Base-by-base conservation (phyloP, 176 grass and related monocot genomes). In the Coix lacrymajobi region DNA sequence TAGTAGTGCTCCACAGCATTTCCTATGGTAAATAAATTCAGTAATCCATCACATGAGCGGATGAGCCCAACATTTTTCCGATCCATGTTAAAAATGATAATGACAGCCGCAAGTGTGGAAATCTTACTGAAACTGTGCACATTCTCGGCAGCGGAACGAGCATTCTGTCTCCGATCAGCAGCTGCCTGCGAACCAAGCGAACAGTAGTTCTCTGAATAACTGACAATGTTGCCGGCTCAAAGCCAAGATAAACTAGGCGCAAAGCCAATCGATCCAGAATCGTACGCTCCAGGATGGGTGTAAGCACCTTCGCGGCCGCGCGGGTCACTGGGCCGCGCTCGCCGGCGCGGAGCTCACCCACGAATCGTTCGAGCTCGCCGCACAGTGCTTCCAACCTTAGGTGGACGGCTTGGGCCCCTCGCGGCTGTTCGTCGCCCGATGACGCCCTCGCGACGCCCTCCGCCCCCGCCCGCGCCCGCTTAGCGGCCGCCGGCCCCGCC, bases 151-250 rank as follows among this genome's bases (percentile, higher is more conserved):
- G 20, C 20, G 0, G 76, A 46, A 29, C 1, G 6, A 60, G 38
- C 29, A 49, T 4, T 63, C n/a, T 7, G 6, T 49, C 45, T 20
- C 39, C 1, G 0, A 8, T 3, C 69, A 24, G 20, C 76, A 12
- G n/a, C 76, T 51, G 4, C 69, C 87, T 89, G 20, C 31, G 75
- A 31, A 75, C 8, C 36, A 84, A 71, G 51, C 0, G 4, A 41
- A 9, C 56, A 71, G 0, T 26, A 0, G 5, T 13, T 41, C 5
- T 34, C 9, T 24, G 20, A 68, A 81, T 58, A 75, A 11, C 2
- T 6, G 2, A 63, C 33, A 58, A 17, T 61, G 75, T 20, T 28
- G 49, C 49, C 49, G 17, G 49, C n/a, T n/a, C n/a, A n/a, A n/a
- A n/a, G n/a, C n/a, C n/a, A n/a, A n/a, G n/a, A n/a, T n/a, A n/a